Conservation (phyloP, 768 basidiomycete species). For the Hydnum rufescens region DNA sequence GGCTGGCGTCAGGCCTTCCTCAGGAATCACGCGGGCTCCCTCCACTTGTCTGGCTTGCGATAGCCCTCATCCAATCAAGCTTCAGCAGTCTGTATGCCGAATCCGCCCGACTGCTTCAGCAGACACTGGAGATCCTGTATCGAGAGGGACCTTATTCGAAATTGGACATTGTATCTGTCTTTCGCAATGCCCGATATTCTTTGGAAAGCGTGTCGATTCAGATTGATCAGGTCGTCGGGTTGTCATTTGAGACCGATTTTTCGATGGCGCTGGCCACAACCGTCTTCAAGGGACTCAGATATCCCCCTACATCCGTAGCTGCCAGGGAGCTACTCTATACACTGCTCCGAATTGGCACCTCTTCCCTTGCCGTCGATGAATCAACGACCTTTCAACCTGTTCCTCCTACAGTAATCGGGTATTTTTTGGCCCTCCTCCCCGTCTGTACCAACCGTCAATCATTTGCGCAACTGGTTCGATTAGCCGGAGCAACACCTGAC, state of each 20-base stretch:
- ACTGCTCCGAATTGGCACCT: slow-evolving; percentile 21
- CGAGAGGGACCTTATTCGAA: slow-evolving; percentile 34
- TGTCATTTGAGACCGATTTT: slow-evolving; percentile 21
- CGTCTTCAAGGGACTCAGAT: slow-evolving; percentile 73
- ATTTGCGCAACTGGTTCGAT: slow-evolving; percentile 41
- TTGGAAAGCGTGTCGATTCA: slow-evolving; percentile 24
- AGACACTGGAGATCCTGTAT: slow-evolving; percentile 43
- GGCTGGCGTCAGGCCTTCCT: slow-evolving; percentile 50
- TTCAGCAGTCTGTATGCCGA: slow-evolving; percentile 42
- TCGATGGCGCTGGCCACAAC: slow-evolving; percentile 67
- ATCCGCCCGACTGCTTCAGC: slow-evolving; percentile 47
- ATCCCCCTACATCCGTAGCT: slow-evolving; percentile 20
- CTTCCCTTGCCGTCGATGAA: too few relatives aligned
- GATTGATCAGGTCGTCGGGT: neutral
- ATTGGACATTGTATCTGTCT: neutral
- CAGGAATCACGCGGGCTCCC: slow-evolving; percentile 51
- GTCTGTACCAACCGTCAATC: slow-evolving; percentile 36
- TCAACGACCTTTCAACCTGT: slow-evolving; percentile 16
- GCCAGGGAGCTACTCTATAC: slow-evolving; percentile 38
- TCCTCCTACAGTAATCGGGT: slow-evolving; percentile 40
- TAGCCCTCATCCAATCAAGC: slow-evolving; percentile 63
- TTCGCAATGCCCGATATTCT: slow-evolving; percentile 13
- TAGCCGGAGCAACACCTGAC: slow-evolving; percentile 35
- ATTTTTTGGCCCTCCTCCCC: slow-evolving; percentile 62
- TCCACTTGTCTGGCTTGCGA: slow-evolving; percentile 72